Conservation (phyloP, 768 basidiomycete species). For the Lentinus brumalis region DNA sequence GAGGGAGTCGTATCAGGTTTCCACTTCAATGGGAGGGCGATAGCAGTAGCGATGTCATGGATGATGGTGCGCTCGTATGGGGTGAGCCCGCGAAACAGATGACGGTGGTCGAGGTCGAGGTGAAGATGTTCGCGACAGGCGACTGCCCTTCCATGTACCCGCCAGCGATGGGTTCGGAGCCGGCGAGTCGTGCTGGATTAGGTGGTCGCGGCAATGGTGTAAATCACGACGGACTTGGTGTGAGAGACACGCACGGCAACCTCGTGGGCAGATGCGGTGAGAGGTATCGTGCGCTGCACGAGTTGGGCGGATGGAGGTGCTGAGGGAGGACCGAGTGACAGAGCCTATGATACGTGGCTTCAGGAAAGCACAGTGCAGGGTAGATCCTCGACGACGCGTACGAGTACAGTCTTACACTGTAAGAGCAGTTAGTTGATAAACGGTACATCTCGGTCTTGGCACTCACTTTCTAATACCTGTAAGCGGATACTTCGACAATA, state of each 20-base stretch:
- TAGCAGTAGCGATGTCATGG: background rate
- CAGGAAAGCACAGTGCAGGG: background rate
- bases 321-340: conserved; percentile 32
- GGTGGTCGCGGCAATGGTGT: conserved; percentile 1
- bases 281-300: conserved; percentile 44
- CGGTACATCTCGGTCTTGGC: too few species aligned
- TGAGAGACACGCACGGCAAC: conserved; percentile 5
- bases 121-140: conserved; percentile 25
- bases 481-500: too few species aligned
- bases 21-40: conserved; percentile 16
- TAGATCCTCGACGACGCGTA: background rate
- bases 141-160: conserved; percentile 40
- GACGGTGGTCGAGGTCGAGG: conserved; percentile 27
- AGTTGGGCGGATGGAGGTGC: conserved; percentile 45
- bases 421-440: too few species aligned
- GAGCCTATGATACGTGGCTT: conserved; percentile 36
- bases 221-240: too few species aligned
- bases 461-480: too few species aligned
- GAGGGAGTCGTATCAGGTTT: conserved; percentile 12
- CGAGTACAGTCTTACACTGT: too few species aligned
- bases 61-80: background rate
- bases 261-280: background rate
- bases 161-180: conserved; percentile 41
- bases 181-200: conserved; percentile 40
- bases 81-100: conserved; percentile 23